phyloP scores from a whole-genome alignment of 208 protist species.

The Trypanosomatidae sp. region DNA sequence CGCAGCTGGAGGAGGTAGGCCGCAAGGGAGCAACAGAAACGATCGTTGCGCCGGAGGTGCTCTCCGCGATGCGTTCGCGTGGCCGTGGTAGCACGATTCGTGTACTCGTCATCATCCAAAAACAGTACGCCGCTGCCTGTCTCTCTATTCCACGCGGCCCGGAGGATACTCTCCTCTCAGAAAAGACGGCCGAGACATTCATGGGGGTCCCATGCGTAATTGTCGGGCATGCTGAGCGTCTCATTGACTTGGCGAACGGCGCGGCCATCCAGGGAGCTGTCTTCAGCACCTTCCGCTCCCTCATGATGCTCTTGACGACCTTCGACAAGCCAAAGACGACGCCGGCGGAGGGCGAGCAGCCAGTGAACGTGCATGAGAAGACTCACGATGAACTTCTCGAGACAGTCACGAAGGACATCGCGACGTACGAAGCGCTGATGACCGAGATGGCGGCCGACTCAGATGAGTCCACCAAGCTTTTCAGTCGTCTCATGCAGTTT shows the following conservation, averaged over 20 bases:
- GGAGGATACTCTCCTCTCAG: constrained; percentile 71
- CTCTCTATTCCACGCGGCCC: constrained; percentile 55
- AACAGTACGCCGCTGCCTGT: constrained; percentile 59
- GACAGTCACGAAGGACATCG: constrained; percentile 36
- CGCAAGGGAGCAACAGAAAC: constrained; percentile 52
- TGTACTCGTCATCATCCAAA: constrained; percentile 61
- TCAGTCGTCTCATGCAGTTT: constrained; percentile 30
- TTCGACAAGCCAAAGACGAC: constrained; percentile 55
- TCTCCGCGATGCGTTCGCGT: constrained; percentile 36
- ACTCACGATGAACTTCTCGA: constrained; percentile 29
- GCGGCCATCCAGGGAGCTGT: constrained; percentile 48
- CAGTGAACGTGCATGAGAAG: constrained; percentile 31
- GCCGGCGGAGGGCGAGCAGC: constrained; percentile 5
- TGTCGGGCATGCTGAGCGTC: constrained; percentile 55
- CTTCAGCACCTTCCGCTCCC: constrained; percentile 45
- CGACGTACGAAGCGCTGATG: constrained; percentile 42
- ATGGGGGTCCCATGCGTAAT: constrained; percentile 53
- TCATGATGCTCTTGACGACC: constrained; percentile 43
- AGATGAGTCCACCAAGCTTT: constrained; percentile 48
- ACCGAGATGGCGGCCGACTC: constrained; percentile 44
- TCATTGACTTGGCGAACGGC: constrained; percentile 56
- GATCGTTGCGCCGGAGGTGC: constrained; percentile 34
- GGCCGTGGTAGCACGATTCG: constrained; percentile 35
- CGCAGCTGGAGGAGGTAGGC: constrained; percentile 62
- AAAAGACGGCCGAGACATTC: constrained; percentile 54